Percentiles rank a stretch among this genome's conserved stretches.
Conservation (phyloP, 208 protist species). For the Crithidia acanthocephali region DNA sequence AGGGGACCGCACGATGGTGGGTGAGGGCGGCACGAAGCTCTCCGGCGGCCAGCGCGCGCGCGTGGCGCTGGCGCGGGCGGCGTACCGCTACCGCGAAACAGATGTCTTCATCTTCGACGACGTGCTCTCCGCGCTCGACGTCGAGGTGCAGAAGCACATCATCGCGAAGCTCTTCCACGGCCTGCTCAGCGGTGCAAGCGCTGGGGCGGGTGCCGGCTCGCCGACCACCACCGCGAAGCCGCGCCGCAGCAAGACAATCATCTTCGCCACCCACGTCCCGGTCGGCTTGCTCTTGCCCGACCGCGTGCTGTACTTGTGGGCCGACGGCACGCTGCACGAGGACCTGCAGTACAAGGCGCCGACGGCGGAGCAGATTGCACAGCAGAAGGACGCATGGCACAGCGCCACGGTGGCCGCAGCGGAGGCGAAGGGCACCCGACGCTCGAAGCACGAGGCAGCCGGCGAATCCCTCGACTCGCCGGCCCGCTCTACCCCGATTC, state of each 20-base stretch:
- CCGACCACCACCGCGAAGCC: not conserved
- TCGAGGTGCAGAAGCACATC: slow-evolving; percentile 82
- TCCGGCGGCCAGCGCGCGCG: slow-evolving; percentile 89
- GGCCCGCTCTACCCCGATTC: not conserved
- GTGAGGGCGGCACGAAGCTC: slow-evolving; percentile 81
- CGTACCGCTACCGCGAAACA: slow-evolving; percentile 58
- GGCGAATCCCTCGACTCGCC: not conserved
- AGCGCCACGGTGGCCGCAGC: slow-evolving; percentile 37
- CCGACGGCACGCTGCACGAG: slow-evolving; percentile 53
- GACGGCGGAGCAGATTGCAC: slow-evolving; percentile 35
- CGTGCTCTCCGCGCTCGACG: slow-evolving; percentile 94
- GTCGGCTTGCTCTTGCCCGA: slow-evolving; percentile 47
- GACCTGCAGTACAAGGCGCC: slow-evolving; percentile 25
- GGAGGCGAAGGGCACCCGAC: slow-evolving; percentile 28
- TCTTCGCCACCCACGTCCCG: slow-evolving; percentile 52
- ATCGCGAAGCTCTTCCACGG: slow-evolving; percentile 76
- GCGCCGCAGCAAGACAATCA: slow-evolving; percentile 48
- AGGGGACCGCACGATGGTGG: slow-evolving; percentile 91
- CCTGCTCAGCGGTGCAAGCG: slow-evolving; percentile 39
- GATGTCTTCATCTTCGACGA: slow-evolving; percentile 94
- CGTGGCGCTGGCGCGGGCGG: slow-evolving; percentile 82
- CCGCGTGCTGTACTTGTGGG: slow-evolving; percentile 45
- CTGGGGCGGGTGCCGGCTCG: not conserved
- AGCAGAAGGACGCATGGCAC: slow-evolving; percentile 38
- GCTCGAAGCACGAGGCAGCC: slow-evolving; percentile 13